phyloP scores from a whole-genome alignment of 2,329 filamentous ascomycete genomes.

The Trichoderma sp. region DNA sequence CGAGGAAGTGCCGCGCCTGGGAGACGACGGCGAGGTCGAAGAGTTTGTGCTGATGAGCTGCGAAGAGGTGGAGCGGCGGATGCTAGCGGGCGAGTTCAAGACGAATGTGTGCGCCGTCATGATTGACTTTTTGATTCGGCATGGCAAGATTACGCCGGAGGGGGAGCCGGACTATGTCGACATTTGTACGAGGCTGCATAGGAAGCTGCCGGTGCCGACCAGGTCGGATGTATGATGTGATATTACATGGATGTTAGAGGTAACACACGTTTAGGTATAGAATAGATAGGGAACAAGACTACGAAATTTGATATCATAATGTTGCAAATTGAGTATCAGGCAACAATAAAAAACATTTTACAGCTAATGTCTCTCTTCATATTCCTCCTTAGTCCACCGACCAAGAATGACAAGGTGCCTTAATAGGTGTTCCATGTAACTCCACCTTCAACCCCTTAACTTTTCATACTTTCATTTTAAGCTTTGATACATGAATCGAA shows the following conservation, averaged over 20 bases:
- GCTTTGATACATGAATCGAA: background rate
- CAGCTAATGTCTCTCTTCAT: background rate
- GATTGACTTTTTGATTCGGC: slow-evolving; percentile 78
- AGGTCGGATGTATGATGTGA: slow-evolving; percentile 23
- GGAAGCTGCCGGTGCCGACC: slow-evolving; percentile 42
- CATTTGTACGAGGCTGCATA: slow-evolving; percentile 51
- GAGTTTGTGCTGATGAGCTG: slow-evolving; percentile 68
- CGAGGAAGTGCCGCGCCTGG: slow-evolving; percentile 60
- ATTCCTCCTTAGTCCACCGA: background rate
- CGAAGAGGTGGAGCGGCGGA: slow-evolving; percentile 54
- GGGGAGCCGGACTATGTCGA: slow-evolving; percentile 71
- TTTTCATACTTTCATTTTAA: no score
- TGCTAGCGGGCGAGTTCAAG: slow-evolving; percentile 73
- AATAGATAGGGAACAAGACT: background rate
- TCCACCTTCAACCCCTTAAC: no score
- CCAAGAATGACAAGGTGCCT: background rate
- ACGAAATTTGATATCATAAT: background rate
- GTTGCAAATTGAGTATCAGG: background rate
- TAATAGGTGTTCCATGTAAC: no score
- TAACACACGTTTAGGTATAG: background rate
- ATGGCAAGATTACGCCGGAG: slow-evolving; percentile 69
- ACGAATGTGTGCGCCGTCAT: slow-evolving; percentile 76
- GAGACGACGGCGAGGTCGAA: slow-evolving; percentile 79
- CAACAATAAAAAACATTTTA: background rate
- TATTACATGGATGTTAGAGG: background rate